A percentile compares a stretch with the other conserved stretches of the same genome.
These are phyloP conservation scores for Gossypium raimondii DNA, from an alignment of 345 rosid species.

Conservation along the genomic window DNA sequence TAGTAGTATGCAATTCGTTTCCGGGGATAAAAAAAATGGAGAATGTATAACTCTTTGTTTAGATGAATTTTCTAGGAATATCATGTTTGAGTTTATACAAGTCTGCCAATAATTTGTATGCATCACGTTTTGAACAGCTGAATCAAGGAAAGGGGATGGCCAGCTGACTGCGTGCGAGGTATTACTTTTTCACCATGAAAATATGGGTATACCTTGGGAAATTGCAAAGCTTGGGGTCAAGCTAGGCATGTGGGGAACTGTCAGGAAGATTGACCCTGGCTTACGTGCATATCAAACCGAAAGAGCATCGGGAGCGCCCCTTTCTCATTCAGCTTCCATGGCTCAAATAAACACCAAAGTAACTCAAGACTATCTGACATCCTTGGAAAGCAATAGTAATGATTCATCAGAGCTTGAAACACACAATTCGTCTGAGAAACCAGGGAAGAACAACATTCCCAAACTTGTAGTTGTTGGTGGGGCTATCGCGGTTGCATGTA, in stretches of 20 bases:
- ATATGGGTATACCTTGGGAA: slow-evolving; percentile 99
- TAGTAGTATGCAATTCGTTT: neutral
- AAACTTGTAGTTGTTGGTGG: slow-evolving; percentile 74
- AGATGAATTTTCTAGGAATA: neutral
- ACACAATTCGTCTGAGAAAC: slow-evolving; percentile 36
- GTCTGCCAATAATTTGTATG: neutral
- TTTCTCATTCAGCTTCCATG: slow-evolving; percentile 65
- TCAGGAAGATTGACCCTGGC: slow-evolving; percentile 89
- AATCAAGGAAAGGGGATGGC: slow-evolving; percentile 86
- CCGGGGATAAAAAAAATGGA: neutral
- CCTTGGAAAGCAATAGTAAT: slow-evolving; percentile 40
- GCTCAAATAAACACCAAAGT: slow-evolving; percentile 89
- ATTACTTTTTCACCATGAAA: slow-evolving; percentile 84
- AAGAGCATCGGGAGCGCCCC: slow-evolving; percentile 51
- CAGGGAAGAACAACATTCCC: slow-evolving; percentile 52
- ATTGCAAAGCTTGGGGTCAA: slow-evolving; percentile 91
- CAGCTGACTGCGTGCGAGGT: slow-evolving; percentile 84
- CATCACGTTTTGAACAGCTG: slow-evolving; percentile 51
- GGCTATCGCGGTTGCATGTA: slow-evolving; percentile 84
- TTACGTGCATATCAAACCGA: slow-evolving; percentile 66
- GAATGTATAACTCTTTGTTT: neutral
- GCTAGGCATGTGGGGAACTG: slow-evolving; percentile 99
- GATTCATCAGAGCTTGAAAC: slow-evolving; percentile 29
- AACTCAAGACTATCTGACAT: slow-evolving; percentile 50
- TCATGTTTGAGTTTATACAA: neutral